Evolutionary conservation across 2,329 filamentous ascomycete species (phyloP).

Genomic region (Botrytis aclada): DNA sequence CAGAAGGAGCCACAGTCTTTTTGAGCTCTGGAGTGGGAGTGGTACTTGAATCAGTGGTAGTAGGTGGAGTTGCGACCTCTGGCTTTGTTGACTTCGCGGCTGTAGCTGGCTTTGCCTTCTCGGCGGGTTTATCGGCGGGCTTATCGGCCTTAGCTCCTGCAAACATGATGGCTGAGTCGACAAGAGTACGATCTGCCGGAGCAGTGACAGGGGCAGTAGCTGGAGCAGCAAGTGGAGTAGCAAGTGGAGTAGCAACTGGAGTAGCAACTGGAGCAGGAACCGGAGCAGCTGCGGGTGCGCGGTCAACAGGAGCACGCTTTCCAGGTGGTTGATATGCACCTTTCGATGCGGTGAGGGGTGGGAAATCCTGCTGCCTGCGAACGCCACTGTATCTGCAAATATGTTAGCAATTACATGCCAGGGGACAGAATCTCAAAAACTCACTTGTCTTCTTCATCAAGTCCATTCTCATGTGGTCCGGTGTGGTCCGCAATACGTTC

Average conservation of each 20-base stretch:
- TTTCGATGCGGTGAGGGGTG: slow-evolving; percentile 54
- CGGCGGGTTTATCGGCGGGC: slow-evolving; percentile 30
- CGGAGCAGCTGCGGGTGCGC: slow-evolving; percentile 47
- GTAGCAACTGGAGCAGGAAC: slow-evolving; percentile 46
- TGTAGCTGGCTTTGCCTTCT: slow-evolving; percentile 35
- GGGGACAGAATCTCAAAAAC: slow-evolving; percentile 32
- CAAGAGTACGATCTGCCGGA: slow-evolving; percentile 44
- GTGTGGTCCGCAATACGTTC: slow-evolving; percentile 73
- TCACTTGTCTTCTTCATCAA: slow-evolving; percentile 91
- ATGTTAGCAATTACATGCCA: slow-evolving; percentile 18
- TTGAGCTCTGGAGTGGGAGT: slow-evolving; percentile 32
- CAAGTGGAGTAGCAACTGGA: slow-evolving; percentile 73
- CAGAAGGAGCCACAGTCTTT: slow-evolving; percentile 35
- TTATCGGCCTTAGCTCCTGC: slow-evolving; percentile 58
- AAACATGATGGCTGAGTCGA: slow-evolving; percentile 88
- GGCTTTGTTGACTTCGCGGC: slow-evolving; percentile 28
- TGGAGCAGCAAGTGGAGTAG: slow-evolving; percentile 49
- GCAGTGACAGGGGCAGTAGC: background rate
- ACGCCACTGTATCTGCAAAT: slow-evolving; percentile 80
- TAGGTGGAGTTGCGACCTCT: slow-evolving; percentile 34
- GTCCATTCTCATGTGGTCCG: slow-evolving; percentile 60
- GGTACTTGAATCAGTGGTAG: slow-evolving; percentile 32
- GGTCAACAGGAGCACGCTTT: slow-evolving; percentile 71
- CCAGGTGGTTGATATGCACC: slow-evolving; percentile 90
- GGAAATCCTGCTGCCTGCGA: slow-evolving; percentile 67